These are phyloP conservation scores for Calocybe indica DNA, from an alignment of 768 basidiomycete genomes.

Conservation along the genomic window DNA sequence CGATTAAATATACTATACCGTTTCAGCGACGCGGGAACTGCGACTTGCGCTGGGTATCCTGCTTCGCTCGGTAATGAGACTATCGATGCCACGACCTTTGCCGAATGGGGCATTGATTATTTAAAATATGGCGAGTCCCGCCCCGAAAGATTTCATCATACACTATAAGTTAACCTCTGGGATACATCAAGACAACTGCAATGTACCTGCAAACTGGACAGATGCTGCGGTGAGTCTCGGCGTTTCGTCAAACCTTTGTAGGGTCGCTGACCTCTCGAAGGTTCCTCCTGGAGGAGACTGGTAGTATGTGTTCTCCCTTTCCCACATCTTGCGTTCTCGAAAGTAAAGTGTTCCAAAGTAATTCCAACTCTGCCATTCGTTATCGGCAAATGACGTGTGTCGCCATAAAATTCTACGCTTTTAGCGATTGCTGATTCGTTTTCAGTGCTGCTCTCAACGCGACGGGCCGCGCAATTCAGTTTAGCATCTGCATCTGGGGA, in stretches of 20 bases:
- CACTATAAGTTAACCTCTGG: not conserved
- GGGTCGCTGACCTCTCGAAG: slow-evolving; percentile 10
- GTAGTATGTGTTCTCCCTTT: slow-evolving; percentile 32
- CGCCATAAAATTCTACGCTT: not conserved
- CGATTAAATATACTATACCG: not conserved
- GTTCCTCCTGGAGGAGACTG: slow-evolving; percentile 34
- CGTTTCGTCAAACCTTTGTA: not conserved
- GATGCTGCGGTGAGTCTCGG: slow-evolving; percentile 29
- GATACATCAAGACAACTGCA: slow-evolving; percentile 39
- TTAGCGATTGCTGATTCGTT: not conserved
- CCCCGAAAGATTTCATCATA: not conserved
- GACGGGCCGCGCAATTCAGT: slow-evolving; percentile 41
- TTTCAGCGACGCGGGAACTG: slow-evolving; percentile 44
- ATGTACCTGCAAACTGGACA: slow-evolving; percentile 46
- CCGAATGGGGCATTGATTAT: slow-evolving; percentile 51
- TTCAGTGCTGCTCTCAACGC: slow-evolving; percentile 37
- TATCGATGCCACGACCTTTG: slow-evolving; percentile 46
- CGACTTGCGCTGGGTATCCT: slow-evolving; percentile 50
- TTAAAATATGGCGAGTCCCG: slow-evolving; percentile 45
- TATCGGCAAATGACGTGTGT: slow-evolving; percentile 51
- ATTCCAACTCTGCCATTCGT: slow-evolving; percentile 53
- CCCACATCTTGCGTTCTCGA: not conserved
- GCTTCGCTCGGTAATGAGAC: slow-evolving; percentile 46
- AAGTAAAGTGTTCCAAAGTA: slow-evolving; percentile 20
- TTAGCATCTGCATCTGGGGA: slow-evolving; percentile 52